A percentile compares a stretch with the other conserved stretches of the same genome.
These are phyloP conservation scores for Fonsecaea erecta DNA, from an alignment of 2,329 filamentous ascomycete genomes.

Conservation along the genomic window DNA sequence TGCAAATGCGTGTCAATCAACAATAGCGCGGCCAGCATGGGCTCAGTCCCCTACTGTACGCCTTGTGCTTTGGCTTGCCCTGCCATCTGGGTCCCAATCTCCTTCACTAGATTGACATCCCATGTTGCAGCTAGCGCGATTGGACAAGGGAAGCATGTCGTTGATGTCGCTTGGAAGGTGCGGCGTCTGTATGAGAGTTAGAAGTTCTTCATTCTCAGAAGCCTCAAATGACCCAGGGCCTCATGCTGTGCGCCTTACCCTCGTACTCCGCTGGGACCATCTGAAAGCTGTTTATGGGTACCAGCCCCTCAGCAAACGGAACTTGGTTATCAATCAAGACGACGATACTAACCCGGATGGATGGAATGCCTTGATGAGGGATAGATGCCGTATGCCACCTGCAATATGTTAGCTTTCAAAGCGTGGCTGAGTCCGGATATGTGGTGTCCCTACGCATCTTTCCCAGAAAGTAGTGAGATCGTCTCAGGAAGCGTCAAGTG, in stretches of 20 bases:
- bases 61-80: slow-evolving; percentile 76
- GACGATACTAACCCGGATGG: not conserved
- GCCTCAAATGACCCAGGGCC: not conserved
- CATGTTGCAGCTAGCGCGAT: slow-evolving; percentile 78
- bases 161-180: slow-evolving; percentile 1
- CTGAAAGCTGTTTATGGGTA: not conserved
- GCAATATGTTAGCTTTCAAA: not conserved
- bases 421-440: not conserved
- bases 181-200: not conserved
- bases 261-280: slow-evolving; percentile 1
- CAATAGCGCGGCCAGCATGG: not conserved
- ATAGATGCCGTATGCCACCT: slow-evolving; percentile 4
- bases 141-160: slow-evolving; percentile 60
- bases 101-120: slow-evolving; percentile 69
- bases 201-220: not conserved
- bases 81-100: slow-evolving; percentile 72
- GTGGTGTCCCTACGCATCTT: slow-evolving; percentile 1
- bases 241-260: not conserved
- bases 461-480: slow-evolving; percentile 7
- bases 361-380: not conserved
- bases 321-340: not conserved
- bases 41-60: slow-evolving; percentile 52
- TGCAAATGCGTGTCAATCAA: not conserved
- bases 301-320: not conserved
- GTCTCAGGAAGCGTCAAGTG: slow-evolving; percentile 5